Percentiles rank a stretch among this genome's conserved stretches.
phyloP scores from a whole-genome alignment of 2,329 filamentous ascomycete genomes.

The Teratosphaeria viscida region DNA sequence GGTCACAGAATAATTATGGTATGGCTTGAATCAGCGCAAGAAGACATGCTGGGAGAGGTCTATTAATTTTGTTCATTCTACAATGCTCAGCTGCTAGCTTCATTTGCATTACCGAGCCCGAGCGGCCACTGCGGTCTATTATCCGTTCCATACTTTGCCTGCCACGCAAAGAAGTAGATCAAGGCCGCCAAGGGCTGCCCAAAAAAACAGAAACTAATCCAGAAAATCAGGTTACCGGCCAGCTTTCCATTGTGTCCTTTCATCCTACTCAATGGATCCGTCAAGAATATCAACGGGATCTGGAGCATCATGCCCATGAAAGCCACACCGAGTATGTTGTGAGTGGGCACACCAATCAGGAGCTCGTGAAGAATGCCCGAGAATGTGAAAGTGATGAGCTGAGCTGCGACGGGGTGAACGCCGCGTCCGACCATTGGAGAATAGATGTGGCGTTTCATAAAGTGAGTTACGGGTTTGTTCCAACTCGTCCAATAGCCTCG shows the following conservation, averaged over 20 bases:
- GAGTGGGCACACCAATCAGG: constrained; percentile 85
- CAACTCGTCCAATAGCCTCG: constrained; percentile 89
- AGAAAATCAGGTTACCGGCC: constrained; percentile 74
- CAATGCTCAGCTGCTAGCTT: background rate
- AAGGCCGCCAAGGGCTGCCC: constrained; percentile 88
- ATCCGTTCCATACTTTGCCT: constrained; percentile 72
- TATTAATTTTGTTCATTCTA: background rate
- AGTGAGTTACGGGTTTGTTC: constrained; percentile 96
- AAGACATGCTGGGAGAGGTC: background rate
- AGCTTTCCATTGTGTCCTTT: constrained; percentile 64
- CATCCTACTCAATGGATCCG: constrained; percentile 68
- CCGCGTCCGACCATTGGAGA: constrained; percentile 63
- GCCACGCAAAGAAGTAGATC: constrained; percentile 97
- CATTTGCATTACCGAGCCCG: constrained; percentile 2
- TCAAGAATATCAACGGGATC: constrained; percentile 75
- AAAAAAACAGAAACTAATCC: constrained; percentile 78
- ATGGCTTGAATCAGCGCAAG: background rate
- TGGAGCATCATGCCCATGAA: constrained; percentile 92
- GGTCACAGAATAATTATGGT: too few relatives aligned
- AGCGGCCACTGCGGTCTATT: constrained; percentile 11
- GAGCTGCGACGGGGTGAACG: constrained; percentile 60
- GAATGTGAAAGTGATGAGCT: constrained; percentile 73
- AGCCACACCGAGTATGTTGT: constrained; percentile 63
- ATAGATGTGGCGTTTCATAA: constrained; percentile 92
- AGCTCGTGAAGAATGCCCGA: constrained; percentile 87